A percentile compares a stretch with the other conserved stretches of the same genome.
phyloP scores from a whole-genome alignment of 75 land plant species.

The Ceratopteris richardii region DNA sequence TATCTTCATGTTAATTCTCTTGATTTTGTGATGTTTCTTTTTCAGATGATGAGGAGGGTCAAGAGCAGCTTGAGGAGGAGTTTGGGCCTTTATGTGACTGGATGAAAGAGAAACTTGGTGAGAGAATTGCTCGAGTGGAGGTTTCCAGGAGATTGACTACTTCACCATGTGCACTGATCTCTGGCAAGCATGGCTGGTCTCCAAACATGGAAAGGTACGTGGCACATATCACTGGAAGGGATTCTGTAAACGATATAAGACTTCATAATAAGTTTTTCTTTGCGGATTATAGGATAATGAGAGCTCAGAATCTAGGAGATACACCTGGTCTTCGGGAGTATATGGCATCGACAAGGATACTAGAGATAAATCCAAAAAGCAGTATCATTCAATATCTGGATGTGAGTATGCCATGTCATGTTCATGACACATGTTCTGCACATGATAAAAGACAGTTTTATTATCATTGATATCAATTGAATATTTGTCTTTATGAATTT shows the following conservation, averaged over 20 bases:
- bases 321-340: conserved; percentile 44
- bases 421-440: conserved; percentile 3
- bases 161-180: conserved; percentile 93
- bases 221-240: background rate
- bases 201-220: conserved; percentile 97
- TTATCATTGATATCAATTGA: background rate
- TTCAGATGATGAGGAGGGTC: conserved; percentile 61
- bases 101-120: conserved; percentile 88
- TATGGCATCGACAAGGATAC: conserved; percentile 67
- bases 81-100: conserved; percentile 81
- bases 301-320: conserved; percentile 69
- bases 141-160: conserved; percentile 78
- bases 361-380: conserved; percentile 86
- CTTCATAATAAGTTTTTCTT: too few species aligned
- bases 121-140: conserved; percentile 85
- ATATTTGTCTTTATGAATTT: too few species aligned
- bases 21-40: too few species aligned
- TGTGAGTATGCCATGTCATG: conserved; percentile 36
- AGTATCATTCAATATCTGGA: conserved; percentile 59
- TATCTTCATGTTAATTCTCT: too few species aligned
- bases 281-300: conserved; percentile 83
- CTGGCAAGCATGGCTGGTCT: conserved; percentile 99
- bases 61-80: conserved; percentile 69
- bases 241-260: too few species aligned
- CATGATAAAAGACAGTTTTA: too few species aligned